These are phyloP conservation scores for Trametes versicolor DNA, from an alignment of 1,284 basidiomycete species.

Conservation along the genomic window DNA sequence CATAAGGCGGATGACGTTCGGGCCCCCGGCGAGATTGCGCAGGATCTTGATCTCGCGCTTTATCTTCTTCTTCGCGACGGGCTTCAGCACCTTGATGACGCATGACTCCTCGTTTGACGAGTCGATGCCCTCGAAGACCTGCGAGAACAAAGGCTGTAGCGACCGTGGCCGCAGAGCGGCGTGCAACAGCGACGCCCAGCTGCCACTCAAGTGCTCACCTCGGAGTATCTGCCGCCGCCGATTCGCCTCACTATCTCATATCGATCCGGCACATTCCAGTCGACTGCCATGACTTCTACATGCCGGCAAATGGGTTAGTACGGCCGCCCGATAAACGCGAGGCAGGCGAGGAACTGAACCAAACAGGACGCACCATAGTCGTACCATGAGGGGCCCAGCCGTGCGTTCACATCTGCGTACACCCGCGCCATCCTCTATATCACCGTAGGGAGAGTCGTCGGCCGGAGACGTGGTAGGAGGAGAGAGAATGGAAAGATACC, in stretches of 20 bases:
- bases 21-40: slow-evolving; percentile 87
- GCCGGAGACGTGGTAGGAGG: slow-evolving; percentile 13
- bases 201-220: slow-evolving; percentile 75
- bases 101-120: slow-evolving; percentile 82
- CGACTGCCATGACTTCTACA: slow-evolving; percentile 76
- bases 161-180: slow-evolving; percentile 1
- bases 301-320: slow-evolving; percentile 14
- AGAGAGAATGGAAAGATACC: slow-evolving; percentile 20
- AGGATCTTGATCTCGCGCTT: slow-evolving; percentile 94
- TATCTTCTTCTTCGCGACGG: slow-evolving; percentile 93
- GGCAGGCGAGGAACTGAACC: not conserved
- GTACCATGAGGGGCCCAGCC: slow-evolving; percentile 79
- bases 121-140: slow-evolving; percentile 91
- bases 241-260: slow-evolving; percentile 98
- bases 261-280: slow-evolving; percentile 96
- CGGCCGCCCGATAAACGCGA: slow-evolving; percentile 27
- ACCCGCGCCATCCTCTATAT: slow-evolving; percentile 58
- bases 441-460: not conserved
- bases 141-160: slow-evolving; percentile 9
- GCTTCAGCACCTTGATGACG: slow-evolving; percentile 92
- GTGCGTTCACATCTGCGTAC: slow-evolving; percentile 77
- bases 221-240: slow-evolving; percentile 96
- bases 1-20: slow-evolving; percentile 84
- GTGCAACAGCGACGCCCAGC: not conserved
- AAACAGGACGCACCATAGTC: slow-evolving; percentile 71